Base-by-base conservation (phyloP, 31 red algal species). In the Asparagopsis taxiformis region DNA sequence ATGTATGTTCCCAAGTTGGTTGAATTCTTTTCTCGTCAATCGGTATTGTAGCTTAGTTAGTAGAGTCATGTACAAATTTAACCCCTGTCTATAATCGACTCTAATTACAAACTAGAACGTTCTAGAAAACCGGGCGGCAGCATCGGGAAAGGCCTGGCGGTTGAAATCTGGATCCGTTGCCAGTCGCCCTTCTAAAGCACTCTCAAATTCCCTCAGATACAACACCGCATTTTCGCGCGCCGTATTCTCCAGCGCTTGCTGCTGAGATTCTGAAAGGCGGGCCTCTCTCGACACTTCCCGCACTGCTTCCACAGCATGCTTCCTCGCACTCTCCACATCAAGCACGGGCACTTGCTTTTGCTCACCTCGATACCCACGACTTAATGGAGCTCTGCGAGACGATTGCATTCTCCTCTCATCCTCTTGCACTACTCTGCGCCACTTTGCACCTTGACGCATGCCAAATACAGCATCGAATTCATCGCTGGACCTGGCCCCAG, bases 1-100 rank as follows among this genome's bases (percentile, higher is more conserved):
- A 44, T 30, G 67, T 91, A 81, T 50, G 24, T 82, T 28, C 77
- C 77, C 0, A 80, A 65, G 30, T 59, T 89, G 25, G 19, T 73
- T 23, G 41, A 41, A 34, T 53, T 41, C 32, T 36, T 72, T 63
- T 20, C 77, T 35, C 5, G 30, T 20, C 37, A 25, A n/a, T n/a
- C n/a, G n/a, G n/a, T n/a, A 46, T 13, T 46, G 41, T 13, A 46
- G 41, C 13, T 46, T 9, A 46, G 41, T 46, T 46, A 46, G 41
- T 46, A 46, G 41, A 46, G 41, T 46, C 41, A 9, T 46, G 13
- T 46, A 46, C 41, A 46, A 46, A 46, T 6, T 46, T 46, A 9
- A 46, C 41, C 41, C 41, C 41, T 46, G 41, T 46, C 41, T 46
- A 46, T 46, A 46, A 13, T 46, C 41, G 13, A 46, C 41, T 9